Base-by-base conservation (phyloP, 148 eudicot species). In the Persicaria tinctoria region DNA sequence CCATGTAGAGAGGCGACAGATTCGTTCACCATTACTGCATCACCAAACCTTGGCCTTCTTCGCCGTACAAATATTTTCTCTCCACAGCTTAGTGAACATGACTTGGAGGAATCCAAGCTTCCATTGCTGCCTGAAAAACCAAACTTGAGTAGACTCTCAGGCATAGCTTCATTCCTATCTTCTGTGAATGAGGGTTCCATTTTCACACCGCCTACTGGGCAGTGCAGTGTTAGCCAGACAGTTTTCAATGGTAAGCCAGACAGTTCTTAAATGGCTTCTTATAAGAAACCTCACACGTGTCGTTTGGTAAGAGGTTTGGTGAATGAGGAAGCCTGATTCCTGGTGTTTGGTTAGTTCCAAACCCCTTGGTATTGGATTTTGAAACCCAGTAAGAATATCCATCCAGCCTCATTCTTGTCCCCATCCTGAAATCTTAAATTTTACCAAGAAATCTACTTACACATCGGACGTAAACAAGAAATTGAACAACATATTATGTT, bases 1-100 rank as follows among this genome's bases (percentile, higher is more conserved):
- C 16, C 62, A 16, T 56, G 46, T 90, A 93, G 98, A 77, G 91
- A 88, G 72, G 79, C 98, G 59, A 85, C 86, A 16, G 89, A 91
- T 74, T 76, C 86, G 8, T 85, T 78, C 16, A 80, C 93, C 0
- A 89, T 93, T 41, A 80, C 97, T 45, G 91, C 93, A 77, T 89
- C 98, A 13, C 97, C 94, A 57, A 77, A 64, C 66, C 78, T 88
- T 69, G 85, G 83, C 59, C 66, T 82, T 66, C 75, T 91, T 55
- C 83, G 72, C 62, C 84, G 75, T 57, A 80, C 82, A 51, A 79
- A 81, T 72, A 23, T 81, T 64, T 50, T 70, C 50, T 80, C 78
- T 80, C 75, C 16, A 45, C 70, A 32, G 8, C 70, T 16, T 11
- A 83, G 77, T 76, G 73, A 72, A 68, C 82, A 87, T 57, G 89